phyloP scores from a whole-genome alignment of 2,329 filamentous ascomycete genomes.

The Mycocentrospora acerina region DNA sequence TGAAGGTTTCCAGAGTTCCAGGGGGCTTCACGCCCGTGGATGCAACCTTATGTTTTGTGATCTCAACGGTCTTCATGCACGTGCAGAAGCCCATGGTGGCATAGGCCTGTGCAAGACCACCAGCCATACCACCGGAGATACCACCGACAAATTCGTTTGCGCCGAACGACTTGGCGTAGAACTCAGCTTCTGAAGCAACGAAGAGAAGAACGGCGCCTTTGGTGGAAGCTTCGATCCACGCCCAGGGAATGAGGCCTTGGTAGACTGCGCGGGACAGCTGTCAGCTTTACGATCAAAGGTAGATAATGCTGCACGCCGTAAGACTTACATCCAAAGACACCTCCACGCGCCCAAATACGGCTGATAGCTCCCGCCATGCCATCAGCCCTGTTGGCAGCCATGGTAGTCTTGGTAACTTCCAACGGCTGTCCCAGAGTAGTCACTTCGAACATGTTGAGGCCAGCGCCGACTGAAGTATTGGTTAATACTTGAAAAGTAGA shows the following conservation, averaged over 20 bases:
- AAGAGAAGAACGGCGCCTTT: slow-evolving; percentile 99
- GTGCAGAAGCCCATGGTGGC: slow-evolving; percentile 99
- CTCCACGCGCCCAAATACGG: slow-evolving; percentile 92
- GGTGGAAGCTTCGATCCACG: slow-evolving; percentile 99
- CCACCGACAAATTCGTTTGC: slow-evolving; percentile 85
- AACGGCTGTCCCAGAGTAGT: slow-evolving; percentile 77
- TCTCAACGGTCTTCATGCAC: slow-evolving; percentile 99
- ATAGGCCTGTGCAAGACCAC: slow-evolving; percentile 96
- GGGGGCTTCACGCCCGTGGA: slow-evolving; percentile 78
- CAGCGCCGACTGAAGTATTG: slow-evolving; percentile 67
- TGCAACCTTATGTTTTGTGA: slow-evolving; percentile 96
- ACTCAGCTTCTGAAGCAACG: slow-evolving; percentile 97
- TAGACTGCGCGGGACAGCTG: slow-evolving; percentile 66
- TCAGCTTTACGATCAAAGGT: slow-evolving; percentile 12
- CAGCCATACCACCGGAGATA: slow-evolving; percentile 87
- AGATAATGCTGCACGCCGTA: slow-evolving; percentile 2
- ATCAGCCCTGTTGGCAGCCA: slow-evolving; percentile 94
- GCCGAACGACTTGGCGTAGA: slow-evolving; percentile 80
- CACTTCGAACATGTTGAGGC: slow-evolving; percentile 93
- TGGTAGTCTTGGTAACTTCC: slow-evolving; percentile 99
- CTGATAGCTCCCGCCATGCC: slow-evolving; percentile 78
- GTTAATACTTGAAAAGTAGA: slow-evolving; percentile 22
- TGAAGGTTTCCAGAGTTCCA: slow-evolving; percentile 93
- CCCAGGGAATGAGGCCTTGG: slow-evolving; percentile 92
- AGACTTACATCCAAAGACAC: slow-evolving; percentile 88